Percentiles rank a stretch among this genome's conserved stretches.
These are phyloP conservation scores for Arthrobotrys sinensis DNA, from an alignment of 2,329 filamentous ascomycete species.

Conservation along the genomic window DNA sequence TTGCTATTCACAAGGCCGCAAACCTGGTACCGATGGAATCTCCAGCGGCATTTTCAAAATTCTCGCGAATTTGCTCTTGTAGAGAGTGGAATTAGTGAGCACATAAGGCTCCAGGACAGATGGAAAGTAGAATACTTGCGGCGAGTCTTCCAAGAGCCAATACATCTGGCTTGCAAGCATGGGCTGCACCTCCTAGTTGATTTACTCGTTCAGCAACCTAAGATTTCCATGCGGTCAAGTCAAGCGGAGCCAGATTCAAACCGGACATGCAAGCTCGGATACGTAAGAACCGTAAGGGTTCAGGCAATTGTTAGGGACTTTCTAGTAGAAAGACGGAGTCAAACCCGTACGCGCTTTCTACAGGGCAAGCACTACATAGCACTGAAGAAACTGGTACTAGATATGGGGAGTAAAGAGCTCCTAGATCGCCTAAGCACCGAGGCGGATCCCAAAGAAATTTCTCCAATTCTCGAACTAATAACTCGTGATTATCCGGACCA, in stretches of 20 bases:
- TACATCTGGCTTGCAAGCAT: slow-evolving; percentile 27
- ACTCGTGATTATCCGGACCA: background rate
- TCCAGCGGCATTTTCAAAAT: slow-evolving; percentile 6
- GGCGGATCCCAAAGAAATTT: background rate
- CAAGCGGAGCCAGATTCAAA: background rate
- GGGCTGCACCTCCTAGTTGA: slow-evolving; percentile 28
- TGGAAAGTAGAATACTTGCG: slow-evolving; percentile 11
- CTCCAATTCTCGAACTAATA: background rate
- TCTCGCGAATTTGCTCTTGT: background rate
- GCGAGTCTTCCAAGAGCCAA: slow-evolving; percentile 26
- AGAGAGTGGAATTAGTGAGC: background rate
- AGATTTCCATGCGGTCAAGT: background rate
- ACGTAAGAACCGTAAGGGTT: background rate
- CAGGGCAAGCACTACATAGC: background rate
- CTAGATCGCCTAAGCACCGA: background rate
- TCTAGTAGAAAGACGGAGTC: background rate
- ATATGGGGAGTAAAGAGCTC: background rate
- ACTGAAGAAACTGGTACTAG: background rate
- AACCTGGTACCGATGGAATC: slow-evolving; percentile 41
- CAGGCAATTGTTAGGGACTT: slow-evolving; percentile 4
- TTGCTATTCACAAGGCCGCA: slow-evolving; percentile 24
- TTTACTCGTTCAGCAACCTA: background rate
- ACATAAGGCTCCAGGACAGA: background rate
- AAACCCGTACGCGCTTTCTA: background rate
- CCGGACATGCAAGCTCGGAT: background rate